Evolutionary conservation across 2,329 filamentous ascomycete genomes (phyloP), one percentile per base, ranked within the genome.

Genomic region (Hirsutella minnesotensis): DNA sequence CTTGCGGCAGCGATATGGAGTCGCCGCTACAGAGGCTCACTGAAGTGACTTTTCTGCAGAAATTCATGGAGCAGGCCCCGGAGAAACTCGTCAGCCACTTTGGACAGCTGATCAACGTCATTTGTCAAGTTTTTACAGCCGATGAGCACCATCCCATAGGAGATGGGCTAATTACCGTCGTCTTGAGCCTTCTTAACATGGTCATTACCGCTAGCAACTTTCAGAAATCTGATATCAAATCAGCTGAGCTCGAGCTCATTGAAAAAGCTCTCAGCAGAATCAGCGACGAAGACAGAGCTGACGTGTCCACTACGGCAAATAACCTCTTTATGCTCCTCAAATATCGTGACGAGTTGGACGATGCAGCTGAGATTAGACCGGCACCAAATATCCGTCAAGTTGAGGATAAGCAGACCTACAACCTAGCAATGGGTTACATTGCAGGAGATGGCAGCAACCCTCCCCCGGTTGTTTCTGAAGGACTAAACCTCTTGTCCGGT

Each of bases 401-500:
- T 13, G 77, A 82, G 51, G 78, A 82, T 51, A 69, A 73, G 12
- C 78, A 75, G 50, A 75, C 70, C 2, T 80, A 83, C 52, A 69
- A 64, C 42, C 64, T 83, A 15, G 79, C 79, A 2, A 66, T 83
- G 52, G 75, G 70, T 10, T 84, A 83, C 58, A 74, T 83, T 38
- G 77, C 72, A 2, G 56, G 60, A 24, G 66, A 72, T 19, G 57
- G 64, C 4, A 79, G 83, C 47, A 78, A 75, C 2, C 79, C 79
- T 1, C 71, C 80, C 1, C 80, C 80, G 0, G 77, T 84, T n/a
- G 71, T 78, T 3, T 75, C 74, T 0, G 78, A 84, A 53, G 80
- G 80, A 0, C 61, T 84, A 9, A 74, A 75, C 39, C 62, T 84
- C 2, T 58, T 84, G 10, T 74, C 75, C 0, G 60, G 57, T 3